Evolutionary conservation across 2,329 filamentous ascomycete species (phyloP).

Genomic region (Colletotrichum melonis): DNA sequence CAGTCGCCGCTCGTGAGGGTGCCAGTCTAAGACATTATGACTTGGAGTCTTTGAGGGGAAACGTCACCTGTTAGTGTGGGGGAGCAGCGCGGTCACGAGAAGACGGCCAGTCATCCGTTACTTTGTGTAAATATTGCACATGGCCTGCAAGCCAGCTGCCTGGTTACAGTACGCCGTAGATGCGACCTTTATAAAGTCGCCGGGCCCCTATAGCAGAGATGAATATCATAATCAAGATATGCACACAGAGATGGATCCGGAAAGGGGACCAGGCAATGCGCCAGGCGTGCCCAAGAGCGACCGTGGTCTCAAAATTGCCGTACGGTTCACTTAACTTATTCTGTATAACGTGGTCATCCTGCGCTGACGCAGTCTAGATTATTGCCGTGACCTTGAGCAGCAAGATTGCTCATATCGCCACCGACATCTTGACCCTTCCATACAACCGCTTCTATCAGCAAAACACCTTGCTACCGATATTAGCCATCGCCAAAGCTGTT

Average conservation of each 20-base stretch:
- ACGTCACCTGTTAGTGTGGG: slow-evolving; percentile 25
- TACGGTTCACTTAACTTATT: neutral
- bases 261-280: slow-evolving; percentile 12
- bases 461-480: slow-evolving; percentile 40
- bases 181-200: slow-evolving; percentile 16
- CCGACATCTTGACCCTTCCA: slow-evolving; percentile 39
- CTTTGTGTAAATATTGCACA: neutral
- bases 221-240: neutral
- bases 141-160: slow-evolving; percentile 2
- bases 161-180: neutral
- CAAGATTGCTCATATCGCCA: slow-evolving; percentile 26
- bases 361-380: slow-evolving; percentile 22
- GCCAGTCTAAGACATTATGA: slow-evolving; percentile 19
- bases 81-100: slow-evolving; percentile 25
- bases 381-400: slow-evolving; percentile 18
- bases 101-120: slow-evolving; percentile 26
- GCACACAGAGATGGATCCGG: slow-evolving; percentile 4
- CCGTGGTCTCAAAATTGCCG: slow-evolving; percentile 18
- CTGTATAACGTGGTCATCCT: neutral
- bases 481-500: slow-evolving; percentile 36
- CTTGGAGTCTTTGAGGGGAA: slow-evolving; percentile 8
- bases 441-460: slow-evolving; percentile 43
- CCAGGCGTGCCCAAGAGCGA: slow-evolving; percentile 26
- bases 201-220: neutral
- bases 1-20: slow-evolving; percentile 17